A percentile compares a stretch with the other conserved stretches of the same genome.
Evolutionary conservation across 2,329 filamentous ascomycete species (phyloP).

Genomic region (Ascochyta pisi): DNA sequence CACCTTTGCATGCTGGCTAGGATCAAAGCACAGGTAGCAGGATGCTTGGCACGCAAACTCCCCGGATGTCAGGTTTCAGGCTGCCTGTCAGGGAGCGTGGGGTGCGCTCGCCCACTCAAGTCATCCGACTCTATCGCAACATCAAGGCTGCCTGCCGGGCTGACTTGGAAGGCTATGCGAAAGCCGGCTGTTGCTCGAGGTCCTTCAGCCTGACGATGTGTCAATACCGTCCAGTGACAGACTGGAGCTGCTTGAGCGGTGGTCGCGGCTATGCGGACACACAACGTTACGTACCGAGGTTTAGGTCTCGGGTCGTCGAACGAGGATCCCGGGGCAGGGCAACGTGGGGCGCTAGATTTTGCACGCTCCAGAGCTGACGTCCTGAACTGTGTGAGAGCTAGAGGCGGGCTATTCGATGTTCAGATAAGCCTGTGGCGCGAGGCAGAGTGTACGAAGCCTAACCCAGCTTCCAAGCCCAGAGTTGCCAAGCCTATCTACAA

Average conservation of each 20-base stretch:
- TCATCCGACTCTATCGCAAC: neutral
- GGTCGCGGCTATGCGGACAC: neutral
- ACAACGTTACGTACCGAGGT: constrained; percentile 17
- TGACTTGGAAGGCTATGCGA: neutral
- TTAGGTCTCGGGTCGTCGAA: constrained; percentile 12
- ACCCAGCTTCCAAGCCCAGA: constrained; percentile 35
- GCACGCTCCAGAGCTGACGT: constrained; percentile 1
- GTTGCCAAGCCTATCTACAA: constrained; percentile 34
- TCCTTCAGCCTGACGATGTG: neutral
- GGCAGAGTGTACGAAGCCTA: constrained; percentile 27
- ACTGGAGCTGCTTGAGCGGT: neutral
- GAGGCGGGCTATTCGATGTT: constrained; percentile 16
- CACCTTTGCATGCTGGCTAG: neutral
- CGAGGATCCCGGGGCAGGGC: neutral
- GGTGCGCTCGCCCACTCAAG: constrained; percentile 1
- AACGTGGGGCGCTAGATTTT: neutral
- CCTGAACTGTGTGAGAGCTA: neutral
- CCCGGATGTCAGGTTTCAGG: neutral
- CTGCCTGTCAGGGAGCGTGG: neutral
- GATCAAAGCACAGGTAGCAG: neutral
- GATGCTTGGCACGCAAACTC: neutral
- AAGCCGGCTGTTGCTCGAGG: neutral
- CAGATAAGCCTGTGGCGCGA: constrained; percentile 39
- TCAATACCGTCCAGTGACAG: neutral
- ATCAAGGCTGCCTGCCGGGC: constrained; percentile 2